Base-by-base conservation (phyloP, 2,329 filamentous ascomycete species). In the Pseudocercospora ulei region DNA sequence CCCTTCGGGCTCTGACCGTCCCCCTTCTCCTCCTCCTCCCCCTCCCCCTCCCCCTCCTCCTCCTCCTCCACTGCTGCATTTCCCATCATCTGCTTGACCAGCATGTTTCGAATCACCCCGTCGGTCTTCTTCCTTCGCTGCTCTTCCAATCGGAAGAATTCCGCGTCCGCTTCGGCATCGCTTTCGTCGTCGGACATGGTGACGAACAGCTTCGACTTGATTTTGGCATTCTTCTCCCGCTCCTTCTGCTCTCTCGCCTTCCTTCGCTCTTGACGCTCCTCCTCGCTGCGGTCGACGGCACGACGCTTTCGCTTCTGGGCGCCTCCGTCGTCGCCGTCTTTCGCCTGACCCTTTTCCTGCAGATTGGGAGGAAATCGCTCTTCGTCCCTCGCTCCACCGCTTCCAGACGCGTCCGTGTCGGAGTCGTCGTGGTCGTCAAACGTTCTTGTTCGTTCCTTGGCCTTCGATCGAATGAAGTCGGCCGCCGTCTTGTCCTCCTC, bases 201-300 rank as follows among this genome's bases (percentile, higher is more conserved):
- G 35, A 98, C 81, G 53, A 78, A 88, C 24, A 88, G 63, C 14
- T 79, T 78, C 53, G 82, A 92, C 68, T 95, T 96, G 64, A 90
- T 81, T 57, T 80, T 82, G 19, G 69, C 68, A 33, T 76, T 71
- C 62, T 86, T 86, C 54, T 87, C 84, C n/a, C 74, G 65, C 49
- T 93, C 78, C 49, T 75, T 80, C 36, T 78, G 69, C 38, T 75
- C 71, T 23, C 79, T 70, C 38, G 69, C 72, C 7, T 71, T 69
- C 7, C 76, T 76, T 39, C 72, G 73, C 48, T 75, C 76, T 19
- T 73, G 67, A 9, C 69, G 58, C 30, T 68, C 66, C 41, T 78
- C 73, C 3, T 82, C 71, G 27, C 78, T 76, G 16, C 78, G 69
- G 3, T 82, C 78, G 3, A 76, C 66, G 5, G 67, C 20, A 13